Conservation (phyloP, 352 stramenopile genomes). For the Elongisporangium undulatum region DNA sequence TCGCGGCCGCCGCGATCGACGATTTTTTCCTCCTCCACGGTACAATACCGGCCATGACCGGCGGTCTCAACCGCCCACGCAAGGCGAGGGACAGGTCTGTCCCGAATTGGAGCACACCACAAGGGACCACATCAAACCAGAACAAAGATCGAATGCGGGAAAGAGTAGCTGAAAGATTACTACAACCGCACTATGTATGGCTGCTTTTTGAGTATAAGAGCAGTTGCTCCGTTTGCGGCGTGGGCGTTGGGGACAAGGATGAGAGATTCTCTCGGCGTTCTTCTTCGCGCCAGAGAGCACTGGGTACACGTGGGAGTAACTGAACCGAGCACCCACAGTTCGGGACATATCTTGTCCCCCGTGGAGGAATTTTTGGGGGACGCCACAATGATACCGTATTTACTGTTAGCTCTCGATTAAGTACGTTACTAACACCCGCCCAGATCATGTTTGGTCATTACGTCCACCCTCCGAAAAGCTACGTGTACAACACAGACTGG, state of each 20-base stretch:
- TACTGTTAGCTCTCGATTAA: background rate
- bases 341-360: background rate
- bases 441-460: background rate
- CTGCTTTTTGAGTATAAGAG: background rate
- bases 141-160: background rate
- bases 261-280: background rate
- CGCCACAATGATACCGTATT: background rate
- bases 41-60: background rate
- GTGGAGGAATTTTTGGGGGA: background rate
- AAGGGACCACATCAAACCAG: background rate
- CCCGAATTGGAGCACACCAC: background rate
- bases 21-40: constrained; percentile 2
- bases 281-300: background rate
- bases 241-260: background rate
- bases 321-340: background rate
- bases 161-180: background rate
- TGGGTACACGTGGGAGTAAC: background rate
- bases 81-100: background rate
- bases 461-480: background rate
- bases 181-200: background rate
- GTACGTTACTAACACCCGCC: background rate
- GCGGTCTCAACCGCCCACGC: background rate
- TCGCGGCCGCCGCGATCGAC: constrained; percentile 6
- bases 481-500: background rate
- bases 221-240: background rate